A percentile compares a stretch with the other conserved stretches of the same genome.
Conservation (phyloP, 1,139 yeast genomes). For the Sugiyamaella pinicola region DNA sequence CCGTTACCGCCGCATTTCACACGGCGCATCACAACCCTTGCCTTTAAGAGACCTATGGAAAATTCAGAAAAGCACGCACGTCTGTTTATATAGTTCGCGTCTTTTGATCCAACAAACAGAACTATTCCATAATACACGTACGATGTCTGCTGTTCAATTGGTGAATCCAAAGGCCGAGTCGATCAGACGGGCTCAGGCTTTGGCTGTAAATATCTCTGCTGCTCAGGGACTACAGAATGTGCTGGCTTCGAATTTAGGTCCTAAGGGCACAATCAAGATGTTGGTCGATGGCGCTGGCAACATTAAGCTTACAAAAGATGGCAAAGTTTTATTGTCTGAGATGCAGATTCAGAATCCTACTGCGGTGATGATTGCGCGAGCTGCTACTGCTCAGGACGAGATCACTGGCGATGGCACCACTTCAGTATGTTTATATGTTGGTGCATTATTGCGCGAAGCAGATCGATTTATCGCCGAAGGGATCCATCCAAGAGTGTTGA, state of each 20-base stretch:
- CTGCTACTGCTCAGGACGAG: conserved; percentile 98
- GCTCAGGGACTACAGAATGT: conserved; percentile 97
- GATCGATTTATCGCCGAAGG: conserved; percentile 92
- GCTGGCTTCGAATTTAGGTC: conserved; percentile 88
- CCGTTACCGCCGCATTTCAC: not conserved
- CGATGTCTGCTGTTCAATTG: conserved; percentile 61
- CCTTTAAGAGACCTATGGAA: conserved; percentile 16
- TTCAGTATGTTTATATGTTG: conserved; percentile 92
- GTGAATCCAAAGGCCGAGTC: conserved; percentile 97
- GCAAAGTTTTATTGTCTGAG: conserved; percentile 87
- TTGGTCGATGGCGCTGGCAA: conserved; percentile 96
- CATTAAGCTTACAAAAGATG: conserved; percentile 94
- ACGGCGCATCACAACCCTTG: conserved; percentile 2
- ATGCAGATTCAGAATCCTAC: conserved; percentile 99
- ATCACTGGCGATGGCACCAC: conserved; percentile 99
- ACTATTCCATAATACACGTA: too few species aligned
- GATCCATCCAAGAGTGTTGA: conserved; percentile 90
- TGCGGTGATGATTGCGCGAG: conserved; percentile 96
- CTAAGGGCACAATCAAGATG: conserved; percentile 95
- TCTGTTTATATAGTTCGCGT: not conserved
- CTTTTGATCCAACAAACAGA: not conserved
- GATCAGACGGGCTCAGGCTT: conserved; percentile 88
- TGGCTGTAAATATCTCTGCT: conserved; percentile 91
- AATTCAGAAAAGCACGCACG: conserved; percentile 2
- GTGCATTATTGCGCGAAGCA: conserved; percentile 92